A percentile compares a stretch with the other conserved stretches of the same genome.
Evolutionary conservation across 2,329 filamentous ascomycete species (phyloP).

Genomic region (Fonsecaea erecta): DNA sequence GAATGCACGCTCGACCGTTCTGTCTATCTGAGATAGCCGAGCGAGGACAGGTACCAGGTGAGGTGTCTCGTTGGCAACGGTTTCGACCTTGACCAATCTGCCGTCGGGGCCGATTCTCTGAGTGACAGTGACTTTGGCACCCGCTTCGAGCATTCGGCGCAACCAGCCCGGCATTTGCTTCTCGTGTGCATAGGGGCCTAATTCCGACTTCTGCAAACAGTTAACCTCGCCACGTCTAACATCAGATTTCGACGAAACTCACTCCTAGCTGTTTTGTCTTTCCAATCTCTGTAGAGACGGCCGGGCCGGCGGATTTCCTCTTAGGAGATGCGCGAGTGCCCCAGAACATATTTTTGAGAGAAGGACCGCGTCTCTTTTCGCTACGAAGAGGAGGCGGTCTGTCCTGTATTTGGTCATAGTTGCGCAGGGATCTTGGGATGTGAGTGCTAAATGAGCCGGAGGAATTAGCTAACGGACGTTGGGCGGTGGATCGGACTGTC

Average conservation of each 20-base stretch:
- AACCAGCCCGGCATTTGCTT: slow-evolving; percentile 75
- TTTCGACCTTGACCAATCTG: slow-evolving; percentile 48
- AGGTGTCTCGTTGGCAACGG: slow-evolving; percentile 53
- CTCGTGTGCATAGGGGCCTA: slow-evolving; percentile 75
- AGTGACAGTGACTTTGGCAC: slow-evolving; percentile 60
- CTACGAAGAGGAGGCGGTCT: slow-evolving; percentile 25
- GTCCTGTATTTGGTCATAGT: slow-evolving; percentile 36
- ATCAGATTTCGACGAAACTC: slow-evolving; percentile 1
- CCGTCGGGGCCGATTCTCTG: slow-evolving; percentile 56
- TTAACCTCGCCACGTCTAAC: slow-evolving; percentile 13
- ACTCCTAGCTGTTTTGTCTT: slow-evolving; percentile 36
- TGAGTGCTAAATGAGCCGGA: slow-evolving; percentile 34
- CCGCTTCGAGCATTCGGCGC: slow-evolving; percentile 63
- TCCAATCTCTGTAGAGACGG: slow-evolving; percentile 42
- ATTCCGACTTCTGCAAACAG: slow-evolving; percentile 55
- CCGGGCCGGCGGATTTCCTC: slow-evolving; percentile 21
- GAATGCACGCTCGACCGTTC: slow-evolving; percentile 70
- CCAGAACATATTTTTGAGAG: slow-evolving; percentile 37
- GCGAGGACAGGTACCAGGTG: slow-evolving; percentile 67
- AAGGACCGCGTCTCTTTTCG: slow-evolving; percentile 29
- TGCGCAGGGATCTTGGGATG: slow-evolving; percentile 37
- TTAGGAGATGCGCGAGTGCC: slow-evolving; percentile 29
- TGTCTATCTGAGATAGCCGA: slow-evolving; percentile 68
- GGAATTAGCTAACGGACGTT: slow-evolving; percentile 22
- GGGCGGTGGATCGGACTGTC: slow-evolving; percentile 14